These are phyloP conservation scores for Sicyos edulis DNA, from an alignment of 306 rosid species.

Conservation along the genomic window DNA sequence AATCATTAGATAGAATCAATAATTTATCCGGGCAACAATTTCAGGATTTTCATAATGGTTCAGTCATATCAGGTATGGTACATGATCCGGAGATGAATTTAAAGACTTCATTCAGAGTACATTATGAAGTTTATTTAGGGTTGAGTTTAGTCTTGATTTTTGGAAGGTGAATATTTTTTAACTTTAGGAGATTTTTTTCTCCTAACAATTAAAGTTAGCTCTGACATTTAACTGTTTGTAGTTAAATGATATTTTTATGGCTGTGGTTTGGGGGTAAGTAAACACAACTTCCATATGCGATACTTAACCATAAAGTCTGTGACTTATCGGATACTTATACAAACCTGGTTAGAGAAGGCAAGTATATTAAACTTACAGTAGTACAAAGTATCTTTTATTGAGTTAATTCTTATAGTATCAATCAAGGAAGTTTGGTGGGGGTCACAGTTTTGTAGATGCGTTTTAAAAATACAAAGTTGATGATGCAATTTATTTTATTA, in stretches of 20 bases:
- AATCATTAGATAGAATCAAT: slow-evolving; percentile 37
- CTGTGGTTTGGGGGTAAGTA: neutral
- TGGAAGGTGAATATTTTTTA: neutral
- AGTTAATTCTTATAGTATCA: neutral
- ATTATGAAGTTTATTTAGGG: slow-evolving; percentile 1
- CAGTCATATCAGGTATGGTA: slow-evolving; percentile 39
- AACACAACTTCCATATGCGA: too few species aligned
- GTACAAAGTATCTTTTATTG: neutral
- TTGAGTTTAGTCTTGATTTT: slow-evolving; percentile 6
- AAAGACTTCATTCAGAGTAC: neutral
- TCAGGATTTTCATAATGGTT: slow-evolving; percentile 29
- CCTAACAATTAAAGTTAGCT: neutral
- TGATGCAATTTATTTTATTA: slow-evolving; percentile 17
- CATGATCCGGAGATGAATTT: slow-evolving; percentile 7
- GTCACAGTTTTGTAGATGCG: neutral
- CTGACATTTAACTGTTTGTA: neutral
- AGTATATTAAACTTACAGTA: neutral
- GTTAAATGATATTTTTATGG: too few species aligned
- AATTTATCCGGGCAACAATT: slow-evolving; percentile 31
- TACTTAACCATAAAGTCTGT: too few species aligned
- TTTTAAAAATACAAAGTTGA: slow-evolving; percentile 18
- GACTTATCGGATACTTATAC: too few species aligned
- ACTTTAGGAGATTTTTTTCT: neutral
- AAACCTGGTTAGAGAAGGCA: too few species aligned
- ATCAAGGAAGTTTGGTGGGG: too few species aligned